A percentile compares a stretch with the other conserved stretches of the same genome.
These are phyloP conservation scores for Omphalea diandra DNA, from an alignment of 441 rosid genomes.

Conservation along the genomic window DNA sequence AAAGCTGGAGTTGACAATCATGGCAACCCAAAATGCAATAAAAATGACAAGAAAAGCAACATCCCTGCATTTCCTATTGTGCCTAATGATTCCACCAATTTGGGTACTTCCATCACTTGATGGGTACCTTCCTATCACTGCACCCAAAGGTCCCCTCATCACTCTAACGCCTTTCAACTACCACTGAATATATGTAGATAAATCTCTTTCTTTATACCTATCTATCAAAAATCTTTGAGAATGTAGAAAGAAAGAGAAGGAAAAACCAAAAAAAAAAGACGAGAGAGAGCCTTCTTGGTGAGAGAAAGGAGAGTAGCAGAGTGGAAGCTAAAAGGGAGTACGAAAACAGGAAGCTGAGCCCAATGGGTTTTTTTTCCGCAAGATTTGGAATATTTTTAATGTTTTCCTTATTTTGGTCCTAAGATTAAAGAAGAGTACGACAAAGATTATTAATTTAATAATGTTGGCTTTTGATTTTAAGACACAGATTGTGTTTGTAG, in stretches of 20 bases:
- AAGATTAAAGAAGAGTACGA: background rate
- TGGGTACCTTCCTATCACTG: conserved; percentile 84
- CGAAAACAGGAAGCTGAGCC: conserved; percentile 12
- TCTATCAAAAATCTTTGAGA: conserved; percentile 19
- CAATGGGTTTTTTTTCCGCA: conserved; percentile 11
- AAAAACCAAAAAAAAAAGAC: background rate
- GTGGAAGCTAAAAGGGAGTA: conserved; percentile 28
- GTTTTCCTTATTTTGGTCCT: background rate
- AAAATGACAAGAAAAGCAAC: too few species aligned
- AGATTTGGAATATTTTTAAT: conserved; percentile 33
- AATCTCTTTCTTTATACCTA: conserved; percentile 10
- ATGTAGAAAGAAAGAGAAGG: conserved; percentile 11
- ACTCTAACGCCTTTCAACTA: conserved; percentile 9
- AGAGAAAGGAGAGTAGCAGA: conserved; percentile 13
- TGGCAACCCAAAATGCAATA: too few species aligned
- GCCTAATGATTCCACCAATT: too few species aligned
- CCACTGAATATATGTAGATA: background rate
- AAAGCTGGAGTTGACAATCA: too few species aligned
- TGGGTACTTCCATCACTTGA: too few species aligned
- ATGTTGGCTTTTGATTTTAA: conserved; percentile 24
- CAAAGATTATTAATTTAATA: conserved; percentile 15
- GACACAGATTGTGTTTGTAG: conserved; percentile 30
- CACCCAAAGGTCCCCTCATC: conserved; percentile 93
- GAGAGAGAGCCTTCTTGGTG: background rate
- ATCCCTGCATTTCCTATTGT: too few species aligned